These are phyloP conservation scores for Dictyostelium purpureum DNA, from an alignment of 78 protist species.

Conservation along the genomic window DNA sequence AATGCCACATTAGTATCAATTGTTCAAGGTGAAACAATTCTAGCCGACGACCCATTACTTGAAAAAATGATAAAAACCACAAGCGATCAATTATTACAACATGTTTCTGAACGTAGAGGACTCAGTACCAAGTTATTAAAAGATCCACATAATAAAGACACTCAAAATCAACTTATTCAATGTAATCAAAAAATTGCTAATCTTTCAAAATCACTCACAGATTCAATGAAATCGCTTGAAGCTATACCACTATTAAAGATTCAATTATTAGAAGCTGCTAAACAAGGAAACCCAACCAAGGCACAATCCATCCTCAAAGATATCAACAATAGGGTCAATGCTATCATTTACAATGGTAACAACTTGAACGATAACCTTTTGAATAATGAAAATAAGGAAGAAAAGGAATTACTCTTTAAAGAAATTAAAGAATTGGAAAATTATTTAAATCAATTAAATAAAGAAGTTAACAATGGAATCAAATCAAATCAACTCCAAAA, in stretches of 20 bases:
- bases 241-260: neutral
- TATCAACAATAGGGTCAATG: neutral
- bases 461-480: neutral
- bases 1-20: conserved; percentile 25
- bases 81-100: neutral
- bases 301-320: neutral
- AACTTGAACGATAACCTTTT: too few relatives aligned
- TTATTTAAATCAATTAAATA: neutral
- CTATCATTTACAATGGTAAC: neutral
- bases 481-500: neutral
- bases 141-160: neutral
- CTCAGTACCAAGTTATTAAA: neutral
- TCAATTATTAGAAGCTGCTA: neutral
- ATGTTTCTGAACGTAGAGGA: neutral
- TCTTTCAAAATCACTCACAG: conserved; percentile 4
- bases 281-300: neutral
- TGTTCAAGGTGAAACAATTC: neutral
- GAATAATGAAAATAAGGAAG: too few relatives aligned
- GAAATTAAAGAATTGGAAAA: neutral
- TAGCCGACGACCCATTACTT: neutral
- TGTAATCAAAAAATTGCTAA: neutral
- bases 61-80: neutral
- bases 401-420: neutral
- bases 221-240: conserved; percentile 18
- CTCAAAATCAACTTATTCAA: neutral